phyloP scores from a whole-genome alignment of 805 yeast genomes.

The Candida bentonensis region DNA sequence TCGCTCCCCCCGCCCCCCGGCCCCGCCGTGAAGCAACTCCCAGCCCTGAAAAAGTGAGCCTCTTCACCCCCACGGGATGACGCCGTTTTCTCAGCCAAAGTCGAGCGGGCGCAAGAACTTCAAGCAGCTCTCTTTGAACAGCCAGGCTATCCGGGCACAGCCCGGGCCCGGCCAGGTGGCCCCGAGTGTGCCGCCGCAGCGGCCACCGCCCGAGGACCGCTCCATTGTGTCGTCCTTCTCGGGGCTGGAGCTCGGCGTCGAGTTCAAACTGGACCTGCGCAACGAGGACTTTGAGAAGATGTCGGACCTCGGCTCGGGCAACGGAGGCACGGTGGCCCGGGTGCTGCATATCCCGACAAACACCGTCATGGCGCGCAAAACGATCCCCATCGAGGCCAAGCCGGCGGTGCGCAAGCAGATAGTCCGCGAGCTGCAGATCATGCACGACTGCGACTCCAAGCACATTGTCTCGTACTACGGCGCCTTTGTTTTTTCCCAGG shows the following conservation, averaged over 20 bases:
- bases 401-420: slow-evolving; percentile 69
- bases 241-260: slow-evolving; percentile 36
- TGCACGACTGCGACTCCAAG: slow-evolving; percentile 75
- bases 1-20: too few species aligned
- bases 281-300: slow-evolving; percentile 60
- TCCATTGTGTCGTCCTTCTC: slow-evolving; percentile 4
- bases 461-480: slow-evolving; percentile 86
- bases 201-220: slow-evolving; percentile 3
- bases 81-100: slow-evolving; percentile 5
- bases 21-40: too few species aligned
- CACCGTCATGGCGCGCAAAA: slow-evolving; percentile 79
- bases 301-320: slow-evolving; percentile 79
- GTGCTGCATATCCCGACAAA: slow-evolving; percentile 83
- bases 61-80: too few species aligned
- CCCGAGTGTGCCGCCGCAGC: slow-evolving; percentile 2
- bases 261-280: slow-evolving; percentile 36
- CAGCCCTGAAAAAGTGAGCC: too few species aligned
- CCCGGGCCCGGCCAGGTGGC: slow-evolving; percentile 3
- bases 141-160: slow-evolving; percentile 8
- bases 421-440: slow-evolving; percentile 71
- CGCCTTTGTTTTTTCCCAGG: slow-evolving; percentile 55
- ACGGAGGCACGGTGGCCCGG: slow-evolving; percentile 83
- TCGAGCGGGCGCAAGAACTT: slow-evolving; percentile 27
- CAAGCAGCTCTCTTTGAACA: slow-evolving; percentile 36
- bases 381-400: slow-evolving; percentile 74